A percentile compares a stretch with the other conserved stretches of the same genome.
These are phyloP conservation scores for Salvia miltiorrhiza DNA, from an alignment of 257 asterid genomes.

Conservation along the genomic window DNA sequence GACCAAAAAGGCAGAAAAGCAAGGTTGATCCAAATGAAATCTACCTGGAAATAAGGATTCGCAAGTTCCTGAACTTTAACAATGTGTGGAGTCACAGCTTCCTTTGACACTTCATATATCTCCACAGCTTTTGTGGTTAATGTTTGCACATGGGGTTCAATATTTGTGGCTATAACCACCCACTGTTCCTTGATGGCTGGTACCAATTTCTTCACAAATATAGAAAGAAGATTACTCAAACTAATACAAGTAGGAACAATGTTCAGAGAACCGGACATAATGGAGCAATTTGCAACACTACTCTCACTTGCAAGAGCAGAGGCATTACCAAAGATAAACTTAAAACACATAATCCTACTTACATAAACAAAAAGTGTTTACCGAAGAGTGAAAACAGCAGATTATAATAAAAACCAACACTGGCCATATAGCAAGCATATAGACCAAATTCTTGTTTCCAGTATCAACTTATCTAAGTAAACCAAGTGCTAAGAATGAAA, in stretches of 20 bases:
- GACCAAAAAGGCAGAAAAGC: conserved; percentile 12
- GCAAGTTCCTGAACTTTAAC: conserved; percentile 65
- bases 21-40: background rate
- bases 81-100: conserved; percentile 60
- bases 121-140: conserved; percentile 54
- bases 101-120: conserved; percentile 58
- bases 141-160: conserved; percentile 67
- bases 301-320: background rate
- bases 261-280: background rate
- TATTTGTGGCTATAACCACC: conserved; percentile 53
- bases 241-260: background rate
- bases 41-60: conserved; percentile 77
- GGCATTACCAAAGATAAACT: background rate
- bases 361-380: background rate
- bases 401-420: background rate
- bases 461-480: conserved; percentile 4
- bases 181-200: conserved; percentile 77
- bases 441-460: conserved; percentile 8
- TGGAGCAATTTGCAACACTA: background rate
- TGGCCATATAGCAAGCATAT: background rate
- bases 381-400: background rate
- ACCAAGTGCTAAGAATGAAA: conserved; percentile 13
- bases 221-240: conserved; percentile 7
- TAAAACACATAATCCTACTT: background rate
- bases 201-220: conserved; percentile 61